Base-by-base conservation (phyloP, 2,329 filamentous ascomycete genomes). In the Colletotrichum viniferum region DNA sequence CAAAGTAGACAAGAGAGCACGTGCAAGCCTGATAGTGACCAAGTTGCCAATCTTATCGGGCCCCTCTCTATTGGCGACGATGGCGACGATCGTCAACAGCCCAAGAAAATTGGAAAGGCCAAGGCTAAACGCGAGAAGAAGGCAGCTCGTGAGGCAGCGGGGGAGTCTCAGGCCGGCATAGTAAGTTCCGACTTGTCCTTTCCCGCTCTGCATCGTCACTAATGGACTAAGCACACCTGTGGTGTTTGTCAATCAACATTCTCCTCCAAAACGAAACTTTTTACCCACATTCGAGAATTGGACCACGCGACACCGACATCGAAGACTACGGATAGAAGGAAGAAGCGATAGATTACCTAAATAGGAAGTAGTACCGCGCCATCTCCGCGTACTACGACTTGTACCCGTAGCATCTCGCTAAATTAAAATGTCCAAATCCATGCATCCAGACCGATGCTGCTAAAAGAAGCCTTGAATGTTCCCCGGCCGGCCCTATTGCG, bases 211-310 rank as follows among this genome's bases (percentile, higher is more conserved):
- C 28, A 61, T 13, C 24, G n/a, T 26, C 30, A 18, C 13, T 63
- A 28, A 68, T n/a, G 8, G 26, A 43, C 18, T n/a, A 66, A 87
- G 83, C 83, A 88, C 69, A 83, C 78, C 71, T 90, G 89, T 78
- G 80, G 83, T 30, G 82, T 86, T 18, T 91, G 90, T 78, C 81
- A 84, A 4, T 83, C 85, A 73, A 77, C 74, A 1, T 91, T 90
- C 71, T 77, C 90, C 0, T 95, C 93, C 2, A 93, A 92, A 78
- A 94, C 91, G 7, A 92, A 92, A 78, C 84, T 97, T 21, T 96
- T 96, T 82, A 87, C 90, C 68, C 95, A 97, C 82, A 88, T 97
- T 73, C 90, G 91, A 77, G 89, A 92, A 12, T 84, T 90, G 21
- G 86, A 86, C 12, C 94, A 97, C 85, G 94, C 93, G 7, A 90